These are phyloP conservation scores for Haplosporangium gracile DNA, from an alignment of 192 early-diverging fungal genomes.

Conservation along the genomic window DNA sequence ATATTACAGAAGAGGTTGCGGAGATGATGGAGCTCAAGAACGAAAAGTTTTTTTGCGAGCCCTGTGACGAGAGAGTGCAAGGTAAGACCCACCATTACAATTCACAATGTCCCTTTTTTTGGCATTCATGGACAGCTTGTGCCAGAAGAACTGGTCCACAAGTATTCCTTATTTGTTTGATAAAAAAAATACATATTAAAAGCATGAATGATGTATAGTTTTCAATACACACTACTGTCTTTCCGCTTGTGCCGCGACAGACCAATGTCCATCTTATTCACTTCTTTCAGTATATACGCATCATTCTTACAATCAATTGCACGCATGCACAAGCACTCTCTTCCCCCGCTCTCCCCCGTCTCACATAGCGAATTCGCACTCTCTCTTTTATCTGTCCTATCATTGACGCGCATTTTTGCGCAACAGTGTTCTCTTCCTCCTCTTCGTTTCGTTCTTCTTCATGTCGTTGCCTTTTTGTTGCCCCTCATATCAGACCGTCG, in stretches of 20 bases:
- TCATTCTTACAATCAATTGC: not conserved
- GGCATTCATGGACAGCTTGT: slow-evolving; percentile 2
- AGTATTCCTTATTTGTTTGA: not conserved
- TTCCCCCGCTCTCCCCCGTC: not conserved
- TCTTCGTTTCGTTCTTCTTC: no score
- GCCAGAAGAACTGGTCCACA: not conserved
- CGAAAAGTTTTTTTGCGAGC: slow-evolving; percentile 55
- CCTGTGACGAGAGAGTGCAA: slow-evolving; percentile 47
- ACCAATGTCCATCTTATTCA: not conserved
- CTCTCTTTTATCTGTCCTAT: no score
- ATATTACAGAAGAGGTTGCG: slow-evolving; percentile 67
- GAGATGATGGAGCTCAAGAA: slow-evolving; percentile 59
- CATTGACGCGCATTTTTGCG: no score
- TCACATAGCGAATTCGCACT: no score
- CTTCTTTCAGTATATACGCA: not conserved
- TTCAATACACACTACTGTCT: not conserved
- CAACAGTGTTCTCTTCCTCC: no score
- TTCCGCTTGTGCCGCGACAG: not conserved
- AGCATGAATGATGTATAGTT: not conserved
- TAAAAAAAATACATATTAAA: slow-evolving; percentile 4
- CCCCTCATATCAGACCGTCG: no score
- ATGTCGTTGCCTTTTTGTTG: no score
- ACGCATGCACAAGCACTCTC: not conserved
- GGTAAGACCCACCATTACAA: slow-evolving; percentile 28
- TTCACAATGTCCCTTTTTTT: not conserved